These are phyloP conservation scores for Euclidium syriacum DNA, from an alignment of 345 rosid species.

Conservation along the genomic window DNA sequence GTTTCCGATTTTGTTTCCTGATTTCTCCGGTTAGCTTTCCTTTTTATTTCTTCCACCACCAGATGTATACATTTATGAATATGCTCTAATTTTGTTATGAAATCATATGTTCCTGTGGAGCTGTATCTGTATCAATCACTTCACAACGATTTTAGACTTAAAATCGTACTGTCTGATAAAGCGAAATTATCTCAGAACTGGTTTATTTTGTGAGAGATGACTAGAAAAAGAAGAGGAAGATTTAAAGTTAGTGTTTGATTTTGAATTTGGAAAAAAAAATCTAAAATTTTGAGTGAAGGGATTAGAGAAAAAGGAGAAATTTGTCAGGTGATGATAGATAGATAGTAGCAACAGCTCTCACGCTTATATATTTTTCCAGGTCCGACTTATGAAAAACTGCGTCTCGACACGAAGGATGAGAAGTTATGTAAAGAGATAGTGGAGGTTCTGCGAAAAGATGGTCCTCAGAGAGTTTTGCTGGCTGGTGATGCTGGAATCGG, in stretches of 20 bases:
- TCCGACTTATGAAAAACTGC: rapidly evolving
- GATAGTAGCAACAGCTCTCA: neutral
- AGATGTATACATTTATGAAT: too few species aligned
- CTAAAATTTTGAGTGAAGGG: neutral
- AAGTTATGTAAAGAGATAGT: neutral
- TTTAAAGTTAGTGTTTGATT: neutral
- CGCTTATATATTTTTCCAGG: neutral
- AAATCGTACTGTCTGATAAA: too few species aligned
- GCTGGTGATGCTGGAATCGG: conserved; percentile 39
- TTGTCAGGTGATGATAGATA: neutral
- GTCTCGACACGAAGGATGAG: rapidly evolving
- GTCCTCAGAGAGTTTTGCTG: conserved; percentile 15
- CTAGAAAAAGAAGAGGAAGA: neutral
- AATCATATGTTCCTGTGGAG: too few species aligned
- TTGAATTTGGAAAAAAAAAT: neutral
- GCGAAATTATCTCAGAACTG: too few species aligned
- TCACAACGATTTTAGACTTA: neutral
- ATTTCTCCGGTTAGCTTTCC: too few species aligned
- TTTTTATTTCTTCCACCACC: too few species aligned
- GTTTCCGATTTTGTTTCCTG: neutral
- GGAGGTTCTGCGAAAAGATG: neutral
- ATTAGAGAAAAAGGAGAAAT: neutral
- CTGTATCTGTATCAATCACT: too few species aligned
- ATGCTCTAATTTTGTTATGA: too few species aligned
- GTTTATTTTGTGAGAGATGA: too few species aligned